Percentiles rank a stretch among this genome's conserved stretches.
phyloP scores from a whole-genome alignment of 352 stramenopile species.

The Phytopythium boreale region DNA sequence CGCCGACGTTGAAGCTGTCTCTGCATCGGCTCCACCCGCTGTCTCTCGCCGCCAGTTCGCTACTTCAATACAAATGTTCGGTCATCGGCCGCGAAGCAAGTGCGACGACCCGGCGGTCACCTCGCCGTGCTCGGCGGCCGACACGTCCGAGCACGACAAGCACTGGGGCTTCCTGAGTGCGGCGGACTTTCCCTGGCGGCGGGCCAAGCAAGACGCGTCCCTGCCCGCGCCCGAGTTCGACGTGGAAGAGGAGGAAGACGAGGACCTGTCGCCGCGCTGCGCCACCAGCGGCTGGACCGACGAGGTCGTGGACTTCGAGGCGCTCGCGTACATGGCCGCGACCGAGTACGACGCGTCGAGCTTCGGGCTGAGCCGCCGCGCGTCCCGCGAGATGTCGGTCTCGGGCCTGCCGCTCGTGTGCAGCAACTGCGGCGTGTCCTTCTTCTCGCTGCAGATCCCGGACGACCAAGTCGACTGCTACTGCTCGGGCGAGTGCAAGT shows the following conservation, averaged over 20 bases:
- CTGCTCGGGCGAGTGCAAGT: conserved; percentile 88
- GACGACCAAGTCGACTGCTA: conserved; percentile 73
- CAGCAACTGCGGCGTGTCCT: conserved; percentile 80
- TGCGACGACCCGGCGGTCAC: neutral
- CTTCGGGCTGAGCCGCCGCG: conserved; percentile 10
- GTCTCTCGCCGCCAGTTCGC: conserved; percentile 2
- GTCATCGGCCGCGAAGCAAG: neutral
- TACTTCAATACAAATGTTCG: neutral
- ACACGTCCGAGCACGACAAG: conserved; percentile 4
- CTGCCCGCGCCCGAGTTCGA: neutral
- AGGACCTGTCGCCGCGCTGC: conserved; percentile 4
- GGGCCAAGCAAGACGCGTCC: neutral
- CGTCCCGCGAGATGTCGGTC: conserved; percentile 16
- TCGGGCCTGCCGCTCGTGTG: conserved; percentile 76
- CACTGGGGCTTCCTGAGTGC: conserved; percentile 1
- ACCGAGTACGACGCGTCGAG: conserved; percentile 23
- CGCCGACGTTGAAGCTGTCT: neutral
- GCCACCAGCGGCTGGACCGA: conserved; percentile 15
- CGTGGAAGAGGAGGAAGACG: neutral
- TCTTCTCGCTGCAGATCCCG: conserved; percentile 70
- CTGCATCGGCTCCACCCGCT: neutral
- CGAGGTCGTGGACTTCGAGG: conserved; percentile 42
- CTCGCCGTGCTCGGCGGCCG: conserved; percentile 5
- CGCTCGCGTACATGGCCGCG: conserved; percentile 26
- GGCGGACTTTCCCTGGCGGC: conserved; percentile 8